A percentile compares a stretch with the other conserved stretches of the same genome.
These are phyloP conservation scores for Guyanaporus albipodus DNA, from an alignment of 768 basidiomycete species.

Conservation along the genomic window DNA sequence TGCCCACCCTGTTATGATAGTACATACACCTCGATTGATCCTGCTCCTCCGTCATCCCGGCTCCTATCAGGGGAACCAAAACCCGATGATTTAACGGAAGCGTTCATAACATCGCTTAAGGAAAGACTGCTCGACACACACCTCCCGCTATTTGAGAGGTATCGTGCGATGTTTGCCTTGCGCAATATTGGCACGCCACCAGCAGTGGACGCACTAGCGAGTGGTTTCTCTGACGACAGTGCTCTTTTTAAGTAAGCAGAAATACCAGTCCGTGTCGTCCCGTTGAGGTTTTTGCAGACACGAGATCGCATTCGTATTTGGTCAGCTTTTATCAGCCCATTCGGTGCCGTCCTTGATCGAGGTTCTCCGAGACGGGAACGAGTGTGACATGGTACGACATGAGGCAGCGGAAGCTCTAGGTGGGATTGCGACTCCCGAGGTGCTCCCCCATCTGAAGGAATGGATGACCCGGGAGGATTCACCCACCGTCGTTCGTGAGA, in stretches of 20 bases:
- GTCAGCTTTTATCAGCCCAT: slow-evolving; percentile 86
- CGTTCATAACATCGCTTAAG: slow-evolving; percentile 52
- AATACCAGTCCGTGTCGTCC: neutral
- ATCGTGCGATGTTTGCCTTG: slow-evolving; percentile 97
- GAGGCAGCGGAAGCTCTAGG: slow-evolving; percentile 98
- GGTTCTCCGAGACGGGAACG: slow-evolving; percentile 66
- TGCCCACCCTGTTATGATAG: slow-evolving; percentile 33
- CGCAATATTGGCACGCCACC: slow-evolving; percentile 85
- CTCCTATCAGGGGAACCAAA: slow-evolving; percentile 54
- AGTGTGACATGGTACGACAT: slow-evolving; percentile 97
- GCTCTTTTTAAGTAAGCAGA: slow-evolving; percentile 84
- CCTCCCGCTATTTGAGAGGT: slow-evolving; percentile 83
- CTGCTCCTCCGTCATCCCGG: slow-evolving; percentile 74
- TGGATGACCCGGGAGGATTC: slow-evolving; percentile 78
- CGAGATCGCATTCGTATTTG: slow-evolving; percentile 98
- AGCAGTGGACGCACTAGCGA: slow-evolving; percentile 87
- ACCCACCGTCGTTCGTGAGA: slow-evolving; percentile 89
- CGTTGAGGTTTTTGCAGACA: slow-evolving; percentile 52
- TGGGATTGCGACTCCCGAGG: slow-evolving; percentile 93
- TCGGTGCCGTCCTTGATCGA: slow-evolving; percentile 81
- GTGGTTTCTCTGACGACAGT: slow-evolving; percentile 85
- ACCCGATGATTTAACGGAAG: slow-evolving; percentile 45
- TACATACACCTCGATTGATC: slow-evolving; percentile 80
- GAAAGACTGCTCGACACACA: slow-evolving; percentile 58
- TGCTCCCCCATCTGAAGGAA: slow-evolving; percentile 79